Evolutionary conservation across 208 protist species (phyloP), one percentile per base, ranked within the genome.

Genomic region (Acanthamoeba healyi): DNA sequence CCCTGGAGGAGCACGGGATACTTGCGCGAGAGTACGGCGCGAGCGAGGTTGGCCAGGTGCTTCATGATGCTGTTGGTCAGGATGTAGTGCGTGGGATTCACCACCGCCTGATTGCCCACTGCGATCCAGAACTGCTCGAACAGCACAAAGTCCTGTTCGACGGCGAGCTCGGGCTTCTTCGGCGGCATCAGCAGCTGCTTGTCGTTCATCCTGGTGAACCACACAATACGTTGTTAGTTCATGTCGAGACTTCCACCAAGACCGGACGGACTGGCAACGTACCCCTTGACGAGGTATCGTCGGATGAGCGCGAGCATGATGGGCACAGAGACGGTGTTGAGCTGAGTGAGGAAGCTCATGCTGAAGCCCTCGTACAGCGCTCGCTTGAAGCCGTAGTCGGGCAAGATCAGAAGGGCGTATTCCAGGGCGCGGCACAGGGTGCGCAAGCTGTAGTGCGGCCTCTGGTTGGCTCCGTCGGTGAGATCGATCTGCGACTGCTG

Each of bases 1-100:
- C 99, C 99, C 94, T 99, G 99, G 17, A 99, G 96, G 17, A 99
- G 97, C n/a, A 99, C 98, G 22, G 99, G 99, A 51, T 99, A 98
- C 86, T 98, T 98, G 2, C 92, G 63, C 32, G 98, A 98, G 65
- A 99, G 98, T 1, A 99, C 97, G 51, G 98, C 98, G 58, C 99
- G 97, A 7, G 98, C 98, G 0, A 99, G 94, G 94, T 99, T 98
- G 26, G 96, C 97, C 46, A 99, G 95, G 94, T 99, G 98, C 4
- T 96, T 96, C 54, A 96, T 94, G 36, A 99, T 98, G 56, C 98
- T 98, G 63, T 97, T 96, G 12, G 99, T 99, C 22, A 99, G 96
- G 95, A 99, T 99, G 97, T 99, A 99, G 29, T 97, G 94, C 22
- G 96, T 94, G 90, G 98, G 97, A 24, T 96, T 94, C 10, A 63